Base-by-base conservation (phyloP, 352 stramenopile species). In the Saprolegnia parasitica region DNA sequence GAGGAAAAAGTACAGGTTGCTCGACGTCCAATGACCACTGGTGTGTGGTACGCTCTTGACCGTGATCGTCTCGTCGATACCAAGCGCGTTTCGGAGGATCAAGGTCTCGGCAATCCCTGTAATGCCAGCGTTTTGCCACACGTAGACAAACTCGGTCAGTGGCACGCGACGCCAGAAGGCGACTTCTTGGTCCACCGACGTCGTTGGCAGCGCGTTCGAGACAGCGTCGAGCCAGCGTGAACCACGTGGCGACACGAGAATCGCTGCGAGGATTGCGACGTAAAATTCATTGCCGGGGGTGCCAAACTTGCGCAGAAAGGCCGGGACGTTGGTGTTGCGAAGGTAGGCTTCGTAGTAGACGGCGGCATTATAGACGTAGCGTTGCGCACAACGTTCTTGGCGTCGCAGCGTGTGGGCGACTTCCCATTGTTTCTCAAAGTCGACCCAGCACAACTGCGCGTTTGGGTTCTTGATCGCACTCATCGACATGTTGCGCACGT, bases 371-470 rank as follows among this genome's bases (percentile, higher is more conserved):
- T 4, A 4, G 16, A n/a, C 13, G 18, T 56, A 67, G 21, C 18
- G 23, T 39, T 8, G 5, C 20, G 10, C 40, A n/a, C 61, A 67
- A 8, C 61, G 61, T 2, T 13, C 18, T 56, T 67, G 61, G 4
- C 61, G 61, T 11, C 8, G 5, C 2, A 10, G 0, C 10, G 61
- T 56, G 5, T 55, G 61, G 1, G 61, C 61, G 18, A 67, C 4
- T 37, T 67, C 61, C 11, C n/a, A 67, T 39, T n/a, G 23, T 39
- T 46, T 47, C 0, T 24, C 21, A 16, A 67, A 56, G 32, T 67
- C 61, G 5, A 67, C 49, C 61, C 61, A 67, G n/a, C 61, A 67
- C 21, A 55, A 26, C 49, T 55, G 61, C 18, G 61, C 40, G 39
- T 16, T 13, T 9, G 40, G 32, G 21, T 35, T 55, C 40, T 47